Conservation (phyloP, 192 early-diverging fungal species). For the Umbelopsis vinacea region DNA sequence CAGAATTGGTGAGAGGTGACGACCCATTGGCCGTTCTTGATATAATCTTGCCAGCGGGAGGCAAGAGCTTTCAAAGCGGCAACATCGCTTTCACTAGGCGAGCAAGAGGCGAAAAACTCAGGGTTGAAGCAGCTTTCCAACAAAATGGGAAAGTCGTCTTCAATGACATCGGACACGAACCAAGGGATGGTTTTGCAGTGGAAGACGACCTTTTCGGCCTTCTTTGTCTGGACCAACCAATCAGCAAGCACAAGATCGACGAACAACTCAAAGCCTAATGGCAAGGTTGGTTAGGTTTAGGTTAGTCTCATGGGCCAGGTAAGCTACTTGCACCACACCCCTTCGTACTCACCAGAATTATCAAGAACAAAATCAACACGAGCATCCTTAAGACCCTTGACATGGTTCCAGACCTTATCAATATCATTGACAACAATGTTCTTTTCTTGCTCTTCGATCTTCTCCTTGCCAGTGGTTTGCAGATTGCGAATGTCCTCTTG, state of each 20-base stretch:
- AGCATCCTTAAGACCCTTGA: slow-evolving; percentile 52
- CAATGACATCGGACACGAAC: slow-evolving; percentile 96
- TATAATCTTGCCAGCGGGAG: slow-evolving; percentile 66
- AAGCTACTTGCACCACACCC: too few relatives aligned
- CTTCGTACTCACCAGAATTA: slow-evolving; percentile 68
- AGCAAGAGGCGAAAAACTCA: slow-evolving; percentile 39
- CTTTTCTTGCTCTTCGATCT: slow-evolving; percentile 53
- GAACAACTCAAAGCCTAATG: slow-evolving; percentile 90
- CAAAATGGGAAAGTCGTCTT: slow-evolving; percentile 78
- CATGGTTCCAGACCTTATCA: slow-evolving; percentile 63
- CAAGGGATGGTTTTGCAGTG: slow-evolving; percentile 91
- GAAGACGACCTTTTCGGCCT: slow-evolving; percentile 73
- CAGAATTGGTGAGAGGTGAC: slow-evolving; percentile 81
- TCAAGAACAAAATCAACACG: slow-evolving; percentile 89
- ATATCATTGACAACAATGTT: slow-evolving; percentile 78
- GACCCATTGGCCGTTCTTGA: slow-evolving; percentile 67
- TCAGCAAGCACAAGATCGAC: slow-evolving; percentile 89
- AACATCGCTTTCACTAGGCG: slow-evolving; percentile 37
- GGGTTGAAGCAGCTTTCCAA: slow-evolving; percentile 45
- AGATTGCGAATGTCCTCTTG: slow-evolving; percentile 71
- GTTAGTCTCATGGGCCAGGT: background rate
- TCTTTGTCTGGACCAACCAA: slow-evolving; percentile 71
- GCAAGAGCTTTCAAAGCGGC: slow-evolving; percentile 56
- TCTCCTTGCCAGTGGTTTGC: slow-evolving; percentile 50
- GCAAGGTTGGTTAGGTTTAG: background rate